A percentile compares a stretch with the other conserved stretches of the same genome.
These are phyloP conservation scores for Dipteronia dyeriana DNA, from an alignment of 345 rosid species.

Conservation along the genomic window DNA sequence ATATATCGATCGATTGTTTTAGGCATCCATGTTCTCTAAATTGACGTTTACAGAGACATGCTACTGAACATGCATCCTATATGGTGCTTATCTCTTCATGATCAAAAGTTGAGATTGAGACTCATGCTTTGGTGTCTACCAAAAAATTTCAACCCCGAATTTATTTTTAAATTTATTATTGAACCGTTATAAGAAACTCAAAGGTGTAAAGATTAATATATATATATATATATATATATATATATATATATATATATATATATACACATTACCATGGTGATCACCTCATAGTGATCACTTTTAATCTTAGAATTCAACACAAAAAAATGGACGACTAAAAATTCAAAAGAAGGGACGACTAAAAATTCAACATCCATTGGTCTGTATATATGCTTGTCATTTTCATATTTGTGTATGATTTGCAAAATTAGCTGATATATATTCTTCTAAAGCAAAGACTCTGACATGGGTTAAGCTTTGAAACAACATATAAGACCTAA, in stretches of 20 bases:
- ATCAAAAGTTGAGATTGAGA: not conserved
- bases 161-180: too few relatives aligned
- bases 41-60: not conserved
- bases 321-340: too few relatives aligned
- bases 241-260: too few relatives aligned
- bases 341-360: too few relatives aligned
- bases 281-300: not conserved
- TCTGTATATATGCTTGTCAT: not conserved
- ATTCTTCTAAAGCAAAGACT: not conserved
- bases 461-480: not conserved
- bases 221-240: too few relatives aligned
- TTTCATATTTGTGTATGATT: not conserved
- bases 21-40: not conserved
- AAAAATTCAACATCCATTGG: too few relatives aligned
- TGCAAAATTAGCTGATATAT: not conserved
- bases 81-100: not conserved
- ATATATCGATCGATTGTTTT: too few relatives aligned
- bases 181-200: not conserved
- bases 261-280: too few relatives aligned
- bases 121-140: not conserved
- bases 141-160: not conserved
- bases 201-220: not conserved
- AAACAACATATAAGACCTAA: not conserved
- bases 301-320: not conserved
- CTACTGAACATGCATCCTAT: not conserved